phyloP scores from a whole-genome alignment of 2,329 filamentous ascomycete genomes.

The Aureobasidium uvarum region DNA sequence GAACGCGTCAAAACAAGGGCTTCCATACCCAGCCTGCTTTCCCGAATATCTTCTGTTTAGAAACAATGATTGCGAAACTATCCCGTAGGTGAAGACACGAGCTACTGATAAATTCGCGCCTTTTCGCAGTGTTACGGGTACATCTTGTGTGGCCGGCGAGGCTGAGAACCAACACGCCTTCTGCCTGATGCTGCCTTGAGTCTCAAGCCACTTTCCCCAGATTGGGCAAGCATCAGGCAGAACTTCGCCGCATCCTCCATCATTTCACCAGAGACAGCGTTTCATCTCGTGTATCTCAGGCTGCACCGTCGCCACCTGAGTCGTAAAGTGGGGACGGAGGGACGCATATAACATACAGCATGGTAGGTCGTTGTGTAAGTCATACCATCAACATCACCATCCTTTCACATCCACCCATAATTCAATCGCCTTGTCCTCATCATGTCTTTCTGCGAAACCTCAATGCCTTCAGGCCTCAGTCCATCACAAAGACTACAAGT shows the following conservation, averaged over 20 bases:
- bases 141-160: not conserved
- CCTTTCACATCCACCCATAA: not conserved
- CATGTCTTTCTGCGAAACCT: not conserved
- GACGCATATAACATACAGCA: not conserved
- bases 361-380: not conserved
- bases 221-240: conserved; percentile 6
- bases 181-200: conserved; percentile 11
- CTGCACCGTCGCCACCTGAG: not conserved
- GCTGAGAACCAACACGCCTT: not conserved
- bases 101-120: no score
- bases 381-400: not conserved
- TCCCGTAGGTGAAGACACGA: not conserved
- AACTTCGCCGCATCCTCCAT: conserved; percentile 2
- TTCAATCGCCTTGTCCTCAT: not conserved
- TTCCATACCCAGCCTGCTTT: not conserved
- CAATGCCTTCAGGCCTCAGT: not conserved
- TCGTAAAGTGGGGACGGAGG: not conserved
- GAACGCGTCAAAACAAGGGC: not conserved
- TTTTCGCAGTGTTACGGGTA: not conserved
- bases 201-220: not conserved
- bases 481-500: not conserved
- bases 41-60: no score
- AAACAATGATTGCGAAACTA: not conserved
- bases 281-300: not conserved
- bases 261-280: not conserved